phyloP scores from a whole-genome alignment of 805 yeast genomes.

The Priceomyces castillae region DNA sequence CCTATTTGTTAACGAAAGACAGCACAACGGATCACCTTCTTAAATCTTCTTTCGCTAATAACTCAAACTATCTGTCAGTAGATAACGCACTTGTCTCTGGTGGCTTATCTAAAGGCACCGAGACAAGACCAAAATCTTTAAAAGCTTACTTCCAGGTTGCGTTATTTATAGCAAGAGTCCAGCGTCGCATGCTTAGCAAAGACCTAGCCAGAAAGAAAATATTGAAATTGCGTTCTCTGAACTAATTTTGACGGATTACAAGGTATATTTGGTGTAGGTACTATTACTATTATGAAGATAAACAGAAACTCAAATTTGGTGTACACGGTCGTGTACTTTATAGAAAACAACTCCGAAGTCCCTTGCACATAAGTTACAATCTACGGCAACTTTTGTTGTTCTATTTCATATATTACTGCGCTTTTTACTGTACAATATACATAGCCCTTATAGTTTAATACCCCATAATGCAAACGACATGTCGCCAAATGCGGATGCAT shows the following conservation, averaged over 20 bases:
- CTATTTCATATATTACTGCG: too few species aligned
- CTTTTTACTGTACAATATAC: too few species aligned
- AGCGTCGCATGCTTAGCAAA: constrained; percentile 1
- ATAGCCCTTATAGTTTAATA: too few species aligned
- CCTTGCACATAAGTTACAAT: too few species aligned
- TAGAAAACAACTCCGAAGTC: too few species aligned
- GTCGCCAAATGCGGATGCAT: too few species aligned
- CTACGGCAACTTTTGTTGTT: too few species aligned
- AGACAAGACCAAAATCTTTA: constrained; percentile 1
- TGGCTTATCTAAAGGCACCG: neutral
- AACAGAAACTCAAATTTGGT: too few species aligned
- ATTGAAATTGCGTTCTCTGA: neutral
- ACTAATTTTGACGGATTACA: neutral
- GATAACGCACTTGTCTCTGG: neutral
- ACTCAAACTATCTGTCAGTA: neutral
- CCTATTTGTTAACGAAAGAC: neutral
- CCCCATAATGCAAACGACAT: too few species aligned
- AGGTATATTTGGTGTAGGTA: too few species aligned
- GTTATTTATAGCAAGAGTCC: constrained; percentile 12
- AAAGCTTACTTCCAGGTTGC: constrained; percentile 13
- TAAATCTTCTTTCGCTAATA: neutral
- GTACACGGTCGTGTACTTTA: too few species aligned
- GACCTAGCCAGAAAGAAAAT: constrained; percentile 1
- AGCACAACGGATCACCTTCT: constrained; percentile 2
- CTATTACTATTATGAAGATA: too few species aligned